Conservation (phyloP, 371 early-diverging fungal species). For the Mucor indicus region DNA sequence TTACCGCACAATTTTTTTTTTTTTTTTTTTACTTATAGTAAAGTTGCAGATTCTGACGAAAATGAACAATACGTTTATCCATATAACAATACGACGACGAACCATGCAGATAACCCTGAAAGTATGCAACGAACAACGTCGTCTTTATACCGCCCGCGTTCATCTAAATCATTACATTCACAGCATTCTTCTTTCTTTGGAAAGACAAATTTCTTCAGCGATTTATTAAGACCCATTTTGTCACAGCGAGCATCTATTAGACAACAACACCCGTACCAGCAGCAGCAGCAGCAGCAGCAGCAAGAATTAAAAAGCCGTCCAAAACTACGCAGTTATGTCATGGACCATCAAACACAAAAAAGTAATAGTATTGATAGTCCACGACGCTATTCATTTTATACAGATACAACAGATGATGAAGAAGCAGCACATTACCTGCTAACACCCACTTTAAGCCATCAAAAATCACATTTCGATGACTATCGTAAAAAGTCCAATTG, state of each 20-base stretch:
- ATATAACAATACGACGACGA: constrained; percentile 14
- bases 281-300: not conserved
- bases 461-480: no score
- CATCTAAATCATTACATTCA: not conserved
- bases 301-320: constrained; percentile 4
- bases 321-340: constrained; percentile 25
- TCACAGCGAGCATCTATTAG: not conserved
- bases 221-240: not conserved
- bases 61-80: constrained; percentile 49
- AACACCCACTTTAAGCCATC: no score
- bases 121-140: not conserved
- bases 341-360: no score
- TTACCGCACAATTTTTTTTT: no score
- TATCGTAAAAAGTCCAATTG: no score
- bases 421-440: not conserved
- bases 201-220: no score
- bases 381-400: no score
- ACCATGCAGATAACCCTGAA: not conserved
- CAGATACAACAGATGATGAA: constrained; percentile 9
- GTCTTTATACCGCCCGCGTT: constrained; percentile 12
- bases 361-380: no score
- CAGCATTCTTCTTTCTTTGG: no score
- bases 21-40: not conserved
- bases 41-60: constrained; percentile 46
- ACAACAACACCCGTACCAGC: not conserved